Base-by-base conservation (phyloP, 2,329 filamentous ascomycete species). In the Lasiodiplodia hormozganensis region DNA sequence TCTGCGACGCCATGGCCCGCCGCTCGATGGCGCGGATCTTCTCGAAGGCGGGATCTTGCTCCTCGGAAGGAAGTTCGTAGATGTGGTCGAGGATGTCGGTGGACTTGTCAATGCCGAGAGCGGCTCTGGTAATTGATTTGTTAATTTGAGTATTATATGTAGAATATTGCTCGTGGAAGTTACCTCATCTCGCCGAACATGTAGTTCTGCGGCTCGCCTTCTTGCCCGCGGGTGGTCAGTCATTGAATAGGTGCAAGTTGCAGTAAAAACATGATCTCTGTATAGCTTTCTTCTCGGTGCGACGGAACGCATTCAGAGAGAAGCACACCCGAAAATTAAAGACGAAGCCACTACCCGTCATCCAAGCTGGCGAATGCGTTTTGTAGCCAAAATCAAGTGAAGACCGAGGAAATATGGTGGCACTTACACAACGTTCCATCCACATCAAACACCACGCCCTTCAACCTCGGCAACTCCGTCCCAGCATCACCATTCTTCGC, bases 181-280 rank as follows among this genome's bases (percentile, higher is more conserved):
- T 81, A 86, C 79, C 88, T 90, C 95, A 99, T 98, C 76, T 96
- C 87, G 23, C 82, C 79, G 81, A 98, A 98, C 95, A 98, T 99
- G 86, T 97, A 93, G 73, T 92, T 96, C 81, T 98, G 95, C 0
- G 95, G 95, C 69, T 94, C 83, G 78, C 94, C 97, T 84, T 74
- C 40, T 28, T 53, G 11, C 18, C 14, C 21, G 36, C 11, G 53
- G 47, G 58, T 8, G 18, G 58, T 21, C 34, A 56, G 40, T 25
- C 18, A 43, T n/a, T 7, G 43, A 10, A 47, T 40, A 14, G 31
- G 2, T 34, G 31, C 31, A 34, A 14, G 31, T 34, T 34, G 31
- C 31, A 34, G 31, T 10, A 10, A 10, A 10, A 34, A 16, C 14
- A 40, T 40, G 12, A 40, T 40, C 38, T 40, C 38, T 12, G 12